Evolutionary conservation across 257 asterid species (phyloP).

Genomic region (Nicotiana undulata): DNA sequence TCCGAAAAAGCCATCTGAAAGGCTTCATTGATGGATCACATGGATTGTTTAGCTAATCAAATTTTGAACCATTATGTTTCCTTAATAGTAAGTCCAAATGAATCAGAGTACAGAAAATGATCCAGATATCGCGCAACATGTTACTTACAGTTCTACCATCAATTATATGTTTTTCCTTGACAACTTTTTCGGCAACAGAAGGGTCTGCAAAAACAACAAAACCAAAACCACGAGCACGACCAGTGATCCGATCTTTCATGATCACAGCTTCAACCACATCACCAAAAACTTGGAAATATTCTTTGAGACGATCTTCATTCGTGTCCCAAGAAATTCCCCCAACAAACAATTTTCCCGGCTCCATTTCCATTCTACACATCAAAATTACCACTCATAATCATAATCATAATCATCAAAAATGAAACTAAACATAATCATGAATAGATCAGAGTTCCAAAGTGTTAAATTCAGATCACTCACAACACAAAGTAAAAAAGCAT

Average conservation of each 20-base stretch:
- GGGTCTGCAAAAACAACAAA: conserved; percentile 77
- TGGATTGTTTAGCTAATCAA: neutral
- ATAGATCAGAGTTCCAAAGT: conserved; percentile 1
- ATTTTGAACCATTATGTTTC: neutral
- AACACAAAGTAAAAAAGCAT: conserved; percentile 1
- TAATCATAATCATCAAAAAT: conserved; percentile 15
- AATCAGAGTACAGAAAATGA: neutral
- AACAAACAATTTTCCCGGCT: conserved; percentile 68
- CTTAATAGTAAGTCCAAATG: neutral
- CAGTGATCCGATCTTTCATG: conserved; percentile 89
- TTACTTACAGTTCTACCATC: conserved; percentile 88
- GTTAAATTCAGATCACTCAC: conserved; percentile 3
- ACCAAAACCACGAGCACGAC: conserved; percentile 97
- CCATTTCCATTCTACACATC: conserved; percentile 71
- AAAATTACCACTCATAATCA: conserved; percentile 15
- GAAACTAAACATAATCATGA: conserved; percentile 9
- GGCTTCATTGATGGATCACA: neutral
- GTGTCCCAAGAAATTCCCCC: conserved; percentile 99
- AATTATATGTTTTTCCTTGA: conserved; percentile 69
- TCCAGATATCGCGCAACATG: neutral
- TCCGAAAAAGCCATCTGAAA: neutral
- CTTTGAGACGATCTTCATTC: conserved; percentile 69
- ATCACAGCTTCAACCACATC: conserved; percentile 82
- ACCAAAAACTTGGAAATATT: conserved; percentile 73
- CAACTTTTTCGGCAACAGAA: conserved; percentile 78